phyloP scores from a whole-genome alignment of 805 yeast species.

The Cyberlindnera lachancei region DNA sequence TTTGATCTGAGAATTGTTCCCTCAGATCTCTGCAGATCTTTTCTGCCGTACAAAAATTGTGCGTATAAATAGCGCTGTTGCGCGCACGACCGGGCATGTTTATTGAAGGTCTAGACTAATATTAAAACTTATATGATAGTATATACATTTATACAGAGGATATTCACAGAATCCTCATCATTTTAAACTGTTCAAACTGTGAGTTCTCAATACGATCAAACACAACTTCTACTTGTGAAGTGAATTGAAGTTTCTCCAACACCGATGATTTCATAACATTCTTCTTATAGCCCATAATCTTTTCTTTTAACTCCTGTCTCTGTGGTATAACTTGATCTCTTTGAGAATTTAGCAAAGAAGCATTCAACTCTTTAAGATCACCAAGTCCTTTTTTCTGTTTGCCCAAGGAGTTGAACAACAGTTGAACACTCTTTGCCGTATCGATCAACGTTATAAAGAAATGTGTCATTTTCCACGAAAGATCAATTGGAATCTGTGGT shows the following conservation, averaged over 20 bases:
- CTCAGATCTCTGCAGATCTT: no score
- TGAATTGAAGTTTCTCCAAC: conserved; percentile 10
- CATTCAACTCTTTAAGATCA: conserved; percentile 15
- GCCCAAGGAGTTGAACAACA: conserved; percentile 4
- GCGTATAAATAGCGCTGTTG: no score
- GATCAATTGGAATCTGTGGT: conserved; percentile 11
- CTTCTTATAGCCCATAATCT: neutral
- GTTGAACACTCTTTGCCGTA: conserved; percentile 15
- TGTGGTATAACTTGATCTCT: conserved; percentile 12
- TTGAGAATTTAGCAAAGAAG: conserved; percentile 6
- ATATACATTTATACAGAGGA: no score
- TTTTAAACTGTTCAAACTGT: conserved; percentile 18
- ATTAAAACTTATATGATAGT: no score
- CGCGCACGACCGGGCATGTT: no score
- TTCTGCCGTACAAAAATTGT: no score
- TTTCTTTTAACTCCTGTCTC: conserved; percentile 3
- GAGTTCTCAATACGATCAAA: conserved; percentile 13
- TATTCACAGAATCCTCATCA: conserved; percentile 8
- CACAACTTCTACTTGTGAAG: conserved; percentile 6
- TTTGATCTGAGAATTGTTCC: neutral
- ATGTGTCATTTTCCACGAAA: conserved; percentile 17
- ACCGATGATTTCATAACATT: conserved; percentile 3
- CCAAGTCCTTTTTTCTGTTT: conserved; percentile 2
- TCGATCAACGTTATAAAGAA: conserved; percentile 11
- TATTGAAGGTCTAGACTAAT: no score